Conservation (phyloP, 2,329 filamentous ascomycete genomes). For the Talaromyces sp. region DNA sequence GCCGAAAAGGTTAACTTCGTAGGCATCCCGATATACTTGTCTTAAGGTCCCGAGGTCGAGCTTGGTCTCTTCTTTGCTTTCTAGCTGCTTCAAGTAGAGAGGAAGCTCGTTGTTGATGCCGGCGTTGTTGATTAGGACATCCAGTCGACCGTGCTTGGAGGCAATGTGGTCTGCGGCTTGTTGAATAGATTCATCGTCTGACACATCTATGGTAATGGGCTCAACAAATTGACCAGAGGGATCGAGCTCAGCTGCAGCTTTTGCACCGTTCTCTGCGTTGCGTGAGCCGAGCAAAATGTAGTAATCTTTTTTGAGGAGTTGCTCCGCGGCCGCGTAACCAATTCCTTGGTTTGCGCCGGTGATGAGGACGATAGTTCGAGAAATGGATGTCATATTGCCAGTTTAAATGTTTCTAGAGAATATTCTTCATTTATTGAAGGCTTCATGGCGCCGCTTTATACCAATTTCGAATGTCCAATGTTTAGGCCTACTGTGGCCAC, state of each 20-base stretch:
- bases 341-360: conserved; percentile 21
- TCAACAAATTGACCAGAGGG: conserved; percentile 11
- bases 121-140: conserved; percentile 32
- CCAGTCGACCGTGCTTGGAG: conserved; percentile 52
- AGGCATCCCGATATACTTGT: conserved; percentile 17
- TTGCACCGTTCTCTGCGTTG: conserved; percentile 12
- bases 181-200: conserved; percentile 55
- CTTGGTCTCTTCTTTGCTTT: conserved; percentile 1
- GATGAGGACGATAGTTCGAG: conserved; percentile 12
- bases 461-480: too few relatives aligned
- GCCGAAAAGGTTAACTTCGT: conserved; percentile 34
- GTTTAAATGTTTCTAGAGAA: neutral
- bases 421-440: neutral
- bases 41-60: conserved; percentile 10
- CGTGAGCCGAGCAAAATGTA: conserved; percentile 18
- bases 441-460: neutral
- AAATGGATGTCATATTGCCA: conserved; percentile 3
- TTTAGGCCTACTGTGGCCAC: too few relatives aligned
- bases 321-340: conserved; percentile 14
- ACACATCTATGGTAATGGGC: conserved; percentile 48
- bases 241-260: conserved; percentile 24
- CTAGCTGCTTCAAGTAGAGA: conserved; percentile 3
- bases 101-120: conserved; percentile 22
- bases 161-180: conserved; percentile 59
- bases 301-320: conserved; percentile 7